phyloP scores from a whole-genome alignment of 306 rosid genomes.

The Purshia tridentata region DNA sequence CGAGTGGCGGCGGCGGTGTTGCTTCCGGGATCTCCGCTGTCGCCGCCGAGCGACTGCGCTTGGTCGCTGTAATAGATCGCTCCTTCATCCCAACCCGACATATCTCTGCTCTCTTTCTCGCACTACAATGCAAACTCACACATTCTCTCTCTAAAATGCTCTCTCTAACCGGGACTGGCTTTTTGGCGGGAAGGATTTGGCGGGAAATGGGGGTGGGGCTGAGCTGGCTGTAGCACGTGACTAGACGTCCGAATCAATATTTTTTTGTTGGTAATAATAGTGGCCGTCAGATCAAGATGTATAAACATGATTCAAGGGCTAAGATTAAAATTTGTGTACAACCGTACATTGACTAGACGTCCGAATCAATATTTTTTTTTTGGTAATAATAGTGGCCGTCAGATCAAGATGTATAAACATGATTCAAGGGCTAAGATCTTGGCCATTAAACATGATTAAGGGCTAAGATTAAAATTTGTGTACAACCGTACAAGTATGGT shows the following conservation, averaged over 20 bases:
- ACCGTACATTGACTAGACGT: not conserved
- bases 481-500: too few species aligned
- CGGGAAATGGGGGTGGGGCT: slow-evolving; percentile 38
- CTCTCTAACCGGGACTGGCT: not conserved
- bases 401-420: too few species aligned
- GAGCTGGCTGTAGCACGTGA: slow-evolving; percentile 13
- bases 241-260: too few species aligned
- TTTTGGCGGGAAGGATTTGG: slow-evolving; percentile 54
- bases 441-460: too few species aligned
- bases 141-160: not conserved
- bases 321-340: too few species aligned
- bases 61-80: slow-evolving; percentile 93
- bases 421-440: too few species aligned
- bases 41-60: slow-evolving; percentile 76
- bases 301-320: too few species aligned
- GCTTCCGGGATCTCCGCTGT: slow-evolving; percentile 33
- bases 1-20: slow-evolving; percentile 46
- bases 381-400: too few species aligned
- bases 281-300: too few species aligned
- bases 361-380: too few species aligned
- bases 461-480: too few species aligned
- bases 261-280: too few species aligned
- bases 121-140: not conserved
- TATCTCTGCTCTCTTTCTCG: slow-evolving; percentile 28
- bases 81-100: slow-evolving; percentile 99